Evolutionary conservation across 306 rosid species (phyloP).

Genomic region (Aeschynomene evenia): DNA sequence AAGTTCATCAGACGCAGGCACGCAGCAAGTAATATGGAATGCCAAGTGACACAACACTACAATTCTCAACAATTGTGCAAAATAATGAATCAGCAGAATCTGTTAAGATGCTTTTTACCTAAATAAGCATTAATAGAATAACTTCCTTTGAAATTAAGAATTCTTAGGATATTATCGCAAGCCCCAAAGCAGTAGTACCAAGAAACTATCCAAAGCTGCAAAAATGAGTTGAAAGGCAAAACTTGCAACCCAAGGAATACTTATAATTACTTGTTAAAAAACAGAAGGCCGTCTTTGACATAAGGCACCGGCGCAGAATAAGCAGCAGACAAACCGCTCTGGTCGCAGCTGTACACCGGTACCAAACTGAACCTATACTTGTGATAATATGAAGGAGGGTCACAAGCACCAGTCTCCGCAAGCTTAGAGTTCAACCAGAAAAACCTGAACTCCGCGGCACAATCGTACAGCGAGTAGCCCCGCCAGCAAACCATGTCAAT

Average conservation of each 20-base stretch:
- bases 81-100: constrained; percentile 12
- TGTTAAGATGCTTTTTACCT: not conserved
- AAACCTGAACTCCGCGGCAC: constrained; percentile 79
- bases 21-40: not conserved
- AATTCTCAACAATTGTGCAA: not conserved
- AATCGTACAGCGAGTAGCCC: constrained; percentile 75
- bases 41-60: not conserved
- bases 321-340: constrained; percentile 57
- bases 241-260: not conserved
- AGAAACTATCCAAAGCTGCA: not conserved
- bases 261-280: constrained; percentile 67
- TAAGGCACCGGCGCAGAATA: constrained; percentile 63
- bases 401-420: constrained; percentile 71
- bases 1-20: not conserved
- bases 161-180: not conserved
- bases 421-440: constrained; percentile 90
- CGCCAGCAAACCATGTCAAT: constrained; percentile 96
- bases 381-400: constrained; percentile 69
- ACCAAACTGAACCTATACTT: constrained; percentile 70
- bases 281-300: constrained; percentile 79
- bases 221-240: not conserved
- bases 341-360: constrained; percentile 59
- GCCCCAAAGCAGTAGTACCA: not conserved
- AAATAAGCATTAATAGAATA: not conserved
- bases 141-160: not conserved